Conservation (phyloP, 164 flowering plant species). For the Akebia trifoliata region DNA sequence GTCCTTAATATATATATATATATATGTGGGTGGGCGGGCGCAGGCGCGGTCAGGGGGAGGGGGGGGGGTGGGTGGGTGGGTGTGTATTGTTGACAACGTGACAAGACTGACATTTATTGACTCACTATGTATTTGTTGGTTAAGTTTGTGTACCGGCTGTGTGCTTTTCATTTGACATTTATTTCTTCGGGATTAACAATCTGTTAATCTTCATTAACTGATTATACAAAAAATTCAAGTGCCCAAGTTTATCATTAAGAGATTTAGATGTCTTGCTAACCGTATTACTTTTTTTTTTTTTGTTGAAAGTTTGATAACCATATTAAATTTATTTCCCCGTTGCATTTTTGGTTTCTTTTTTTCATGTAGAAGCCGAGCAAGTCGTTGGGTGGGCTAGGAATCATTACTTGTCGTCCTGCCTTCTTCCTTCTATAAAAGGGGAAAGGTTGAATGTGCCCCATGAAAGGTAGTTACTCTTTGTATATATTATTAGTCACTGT, state of each 20-base stretch:
- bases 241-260: background rate
- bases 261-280: background rate
- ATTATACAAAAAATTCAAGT: background rate
- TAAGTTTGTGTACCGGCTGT: background rate
- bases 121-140: background rate
- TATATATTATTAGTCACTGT: background rate
- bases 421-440: conserved; percentile 57
- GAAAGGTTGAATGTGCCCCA: conserved; percentile 63
- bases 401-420: conserved; percentile 68
- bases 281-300: background rate
- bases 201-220: background rate
- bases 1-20: too few relatives aligned
- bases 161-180: background rate
- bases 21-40: too few relatives aligned
- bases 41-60: too few relatives aligned
- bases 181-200: background rate
- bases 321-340: background rate
- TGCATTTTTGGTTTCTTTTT: background rate
- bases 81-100: too few relatives aligned
- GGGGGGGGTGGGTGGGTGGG: too few relatives aligned
- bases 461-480: conserved; percentile 53
- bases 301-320: background rate
- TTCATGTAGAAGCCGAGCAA: conserved; percentile 82
- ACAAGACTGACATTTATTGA: too few relatives aligned
- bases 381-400: conserved; percentile 97